Evolutionary conservation across 768 basidiomycete genomes (phyloP), one percentile per base, ranked within the genome.

Genomic region (Daedaleopsis nitida): DNA sequence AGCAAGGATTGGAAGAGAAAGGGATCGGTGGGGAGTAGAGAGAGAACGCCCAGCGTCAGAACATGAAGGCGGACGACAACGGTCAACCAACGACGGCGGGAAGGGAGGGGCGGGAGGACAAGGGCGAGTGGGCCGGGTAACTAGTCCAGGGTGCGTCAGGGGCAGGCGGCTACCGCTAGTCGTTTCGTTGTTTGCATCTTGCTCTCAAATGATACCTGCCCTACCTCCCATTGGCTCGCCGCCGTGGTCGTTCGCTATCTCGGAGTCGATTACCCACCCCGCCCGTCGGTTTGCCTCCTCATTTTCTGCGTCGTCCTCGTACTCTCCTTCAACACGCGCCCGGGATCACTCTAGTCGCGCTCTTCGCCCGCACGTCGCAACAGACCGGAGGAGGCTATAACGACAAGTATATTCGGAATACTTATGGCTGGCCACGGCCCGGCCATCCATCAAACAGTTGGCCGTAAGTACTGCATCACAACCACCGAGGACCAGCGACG

Each of bases 31-130:
- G 23, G n/a, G 54, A 27, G 54, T 55, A 38, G 54, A 55, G 54
- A 59, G 54, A 45, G 34, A 64, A 64, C 62, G 62, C 47, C 62
- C 62, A 64, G 62, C 62, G 62, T 64, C 62, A 64, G 62, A 64
- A 64, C 62, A 64, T 64, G 62, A 55, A 57, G 58, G 54, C 51
- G 62, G 62, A 64, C 62, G 58, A 64, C 54, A 64, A 63, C 43
- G 39, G 62, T 42, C 17, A 35, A 19, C 27, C 24, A 35, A 27
- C 12, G 34, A 7, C n/a, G 51, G 51, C 19, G 47, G 23, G 24
- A 10, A 16, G 12, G 51, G 24, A 52, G 49, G n/a, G 37, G 37
- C 13, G 39, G 34, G 35, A 38, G 17, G 38, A 37, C 16, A 34
- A 37, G 39, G 39, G 10, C 12, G 47, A 16, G 42, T 32, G 52